Base-by-base conservation (phyloP, 2,329 filamentous ascomycete species). In the Alternaria ventricosa region DNA sequence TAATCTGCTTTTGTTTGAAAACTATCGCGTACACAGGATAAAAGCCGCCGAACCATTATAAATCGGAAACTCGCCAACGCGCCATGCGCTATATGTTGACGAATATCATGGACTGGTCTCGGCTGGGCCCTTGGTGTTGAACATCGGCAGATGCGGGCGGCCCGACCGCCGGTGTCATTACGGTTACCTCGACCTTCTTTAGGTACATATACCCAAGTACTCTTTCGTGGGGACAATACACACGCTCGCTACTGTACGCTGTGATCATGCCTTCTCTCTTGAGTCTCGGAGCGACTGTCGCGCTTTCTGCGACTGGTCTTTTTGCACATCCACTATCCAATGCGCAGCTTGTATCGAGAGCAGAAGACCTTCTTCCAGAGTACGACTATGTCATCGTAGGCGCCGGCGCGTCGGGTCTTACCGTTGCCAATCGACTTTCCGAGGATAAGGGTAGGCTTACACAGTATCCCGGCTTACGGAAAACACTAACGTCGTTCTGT, bases 331-430 rank as follows among this genome's bases (percentile, higher is more conserved):
- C 70, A 23, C 65, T 69, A 6, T 70, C 68, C 49, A 65, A 62
- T 22, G 70, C 65, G 6, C 51, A 60, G 6, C 22, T 69, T 22
- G 22, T 71, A 7, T 64, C 64, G 3, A 61, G 59, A 50, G 53
- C 70, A 11, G 61, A 66, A 10, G 49, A 66, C 4, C 56, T 72
- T 2, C 65, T 71, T 11, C 57, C 55, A 3, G 64, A 64, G 44
- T 73, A 73, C 44, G 73, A 76, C 57, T 76, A 75, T 62, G 67
- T 76, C 11, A 61, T 76, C 9, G 68, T 75, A 33, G 74, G 74
- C 30, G 74, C 64, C 18, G 73, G 73, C 22, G 66, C 73, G 18
- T 65, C 70, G 12, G 74, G 74, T 27, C 64, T 76, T 18, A 74
- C 72, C 1, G 73, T 76, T 33, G 74, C 72, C 43, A 76, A 75